Conservation (phyloP, 805 yeast species). For the Candida saitoana region DNA sequence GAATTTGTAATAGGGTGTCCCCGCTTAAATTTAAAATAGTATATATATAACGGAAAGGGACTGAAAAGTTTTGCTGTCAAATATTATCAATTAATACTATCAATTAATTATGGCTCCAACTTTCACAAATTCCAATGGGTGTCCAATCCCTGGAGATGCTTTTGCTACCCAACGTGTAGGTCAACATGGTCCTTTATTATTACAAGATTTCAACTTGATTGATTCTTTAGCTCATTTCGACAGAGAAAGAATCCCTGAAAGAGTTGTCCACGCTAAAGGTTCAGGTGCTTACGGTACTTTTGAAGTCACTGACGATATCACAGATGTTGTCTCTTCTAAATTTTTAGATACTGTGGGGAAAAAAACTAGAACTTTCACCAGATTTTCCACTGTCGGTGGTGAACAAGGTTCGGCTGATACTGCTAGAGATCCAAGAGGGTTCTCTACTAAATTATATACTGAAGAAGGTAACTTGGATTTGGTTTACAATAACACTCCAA, state of each 20-base stretch:
- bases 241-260: constrained; percentile 85
- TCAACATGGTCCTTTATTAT: constrained; percentile 69
- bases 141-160: constrained; percentile 65
- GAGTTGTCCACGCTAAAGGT: constrained; percentile 93
- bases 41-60: not conserved
- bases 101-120: constrained; percentile 48
- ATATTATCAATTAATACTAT: too few relatives aligned
- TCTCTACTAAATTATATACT: constrained; percentile 74
- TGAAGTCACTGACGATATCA: constrained; percentile 81
- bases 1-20: not conserved
- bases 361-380: constrained; percentile 65
- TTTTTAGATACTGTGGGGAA: constrained; percentile 75
- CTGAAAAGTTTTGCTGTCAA: too few relatives aligned
- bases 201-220: constrained; percentile 77
- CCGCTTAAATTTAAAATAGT: not conserved
- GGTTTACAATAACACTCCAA: constrained; percentile 83
- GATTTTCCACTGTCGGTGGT: constrained; percentile 88
- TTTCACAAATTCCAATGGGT: constrained; percentile 70
- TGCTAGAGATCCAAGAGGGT: constrained; percentile 86
- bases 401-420: constrained; percentile 79
- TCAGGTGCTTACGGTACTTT: constrained; percentile 87
- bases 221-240: constrained; percentile 85
- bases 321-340: constrained; percentile 65
- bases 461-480: constrained; percentile 82
- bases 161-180: constrained; percentile 76